Conservation (phyloP, 441 rosid genomes). For the Eutrema salsugineum region DNA sequence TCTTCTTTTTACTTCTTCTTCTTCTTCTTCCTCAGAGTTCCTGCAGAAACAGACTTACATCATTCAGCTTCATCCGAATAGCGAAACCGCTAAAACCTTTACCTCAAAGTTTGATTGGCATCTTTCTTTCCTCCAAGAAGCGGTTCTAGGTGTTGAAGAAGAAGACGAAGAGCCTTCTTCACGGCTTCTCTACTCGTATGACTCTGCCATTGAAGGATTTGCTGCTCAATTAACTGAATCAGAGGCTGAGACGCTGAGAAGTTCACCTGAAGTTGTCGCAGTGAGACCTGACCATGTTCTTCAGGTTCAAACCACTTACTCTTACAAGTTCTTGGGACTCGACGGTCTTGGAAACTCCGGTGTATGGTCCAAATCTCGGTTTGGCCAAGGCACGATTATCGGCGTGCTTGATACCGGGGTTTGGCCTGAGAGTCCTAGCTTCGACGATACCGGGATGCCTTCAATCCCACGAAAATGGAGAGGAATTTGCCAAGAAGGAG, state of each 20-base stretch:
- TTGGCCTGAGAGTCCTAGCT: constrained; percentile 80
- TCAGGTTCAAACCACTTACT: constrained; percentile 72
- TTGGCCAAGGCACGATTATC: constrained; percentile 50
- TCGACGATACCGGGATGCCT: constrained; percentile 56
- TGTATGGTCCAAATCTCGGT: constrained; percentile 45
- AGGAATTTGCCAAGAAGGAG: constrained; percentile 65
- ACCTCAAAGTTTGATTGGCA: constrained; percentile 71
- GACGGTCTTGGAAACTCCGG: constrained; percentile 34
- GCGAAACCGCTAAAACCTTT: constrained; percentile 32
- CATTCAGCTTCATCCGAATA: constrained; percentile 83
- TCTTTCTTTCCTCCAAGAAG: constrained; percentile 61
- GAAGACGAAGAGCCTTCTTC: constrained; percentile 44
- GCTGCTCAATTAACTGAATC: constrained; percentile 64
- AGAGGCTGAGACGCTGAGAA: constrained; percentile 47
- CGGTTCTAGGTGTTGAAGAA: constrained; percentile 26
- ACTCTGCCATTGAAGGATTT: constrained; percentile 84
- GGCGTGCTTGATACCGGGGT: constrained; percentile 70
- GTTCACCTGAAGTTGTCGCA: constrained; percentile 63
- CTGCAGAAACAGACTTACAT: constrained; percentile 59
- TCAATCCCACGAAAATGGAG: constrained; percentile 48
- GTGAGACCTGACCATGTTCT: constrained; percentile 67
- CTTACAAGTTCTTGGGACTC: constrained; percentile 68
- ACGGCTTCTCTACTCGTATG: constrained; percentile 81
- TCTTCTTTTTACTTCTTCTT: constrained; percentile 30
- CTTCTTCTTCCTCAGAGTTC: constrained; percentile 30